A percentile compares a stretch with the other conserved stretches of the same genome.
phyloP scores from a whole-genome alignment of 1,284 basidiomycete species.

The Moniliophthora roreri region DNA sequence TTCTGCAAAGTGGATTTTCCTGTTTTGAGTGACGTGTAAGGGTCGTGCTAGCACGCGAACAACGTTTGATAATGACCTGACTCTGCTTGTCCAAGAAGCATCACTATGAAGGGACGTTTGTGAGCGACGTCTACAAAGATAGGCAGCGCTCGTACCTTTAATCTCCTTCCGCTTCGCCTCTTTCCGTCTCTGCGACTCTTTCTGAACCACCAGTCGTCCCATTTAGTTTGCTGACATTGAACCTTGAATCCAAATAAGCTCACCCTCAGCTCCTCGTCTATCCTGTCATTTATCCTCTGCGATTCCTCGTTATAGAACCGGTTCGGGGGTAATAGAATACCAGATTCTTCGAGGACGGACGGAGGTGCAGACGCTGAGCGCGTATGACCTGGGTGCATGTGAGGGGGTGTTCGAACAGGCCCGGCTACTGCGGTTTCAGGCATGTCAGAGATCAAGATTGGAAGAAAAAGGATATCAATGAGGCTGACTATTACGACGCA shows the following conservation, averaged over 20 bases:
- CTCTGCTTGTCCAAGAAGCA: conserved; percentile 77
- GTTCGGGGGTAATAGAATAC: conserved; percentile 12
- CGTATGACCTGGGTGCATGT: conserved; percentile 6
- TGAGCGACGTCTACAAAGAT: not conserved
- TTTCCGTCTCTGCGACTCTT: conserved; percentile 51
- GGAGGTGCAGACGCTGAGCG: conserved; percentile 15
- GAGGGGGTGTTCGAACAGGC: not conserved
- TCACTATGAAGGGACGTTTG: conserved; percentile 36
- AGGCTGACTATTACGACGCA: no score
- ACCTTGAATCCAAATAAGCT: conserved; percentile 19
- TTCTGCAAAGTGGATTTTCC: conserved; percentile 80
- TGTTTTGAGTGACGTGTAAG: conserved; percentile 14
- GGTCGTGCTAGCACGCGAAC: not conserved
- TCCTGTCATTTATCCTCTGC: conserved; percentile 54
- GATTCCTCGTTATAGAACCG: conserved; percentile 40
- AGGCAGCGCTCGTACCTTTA: conserved; percentile 50
- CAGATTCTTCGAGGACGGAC: conserved; percentile 10
- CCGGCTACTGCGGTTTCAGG: not conserved
- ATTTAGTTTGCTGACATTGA: not conserved
- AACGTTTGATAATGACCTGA: conserved; percentile 38
- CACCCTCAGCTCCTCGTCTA: conserved; percentile 73
- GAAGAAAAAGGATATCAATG: no score
- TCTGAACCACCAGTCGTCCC: conserved; percentile 33
- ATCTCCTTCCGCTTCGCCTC: conserved; percentile 55
- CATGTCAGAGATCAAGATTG: not conserved